Evolutionary conservation across 1,139 yeast genomes (phyloP).

Genomic region (Zygoascus meyerae): DNA sequence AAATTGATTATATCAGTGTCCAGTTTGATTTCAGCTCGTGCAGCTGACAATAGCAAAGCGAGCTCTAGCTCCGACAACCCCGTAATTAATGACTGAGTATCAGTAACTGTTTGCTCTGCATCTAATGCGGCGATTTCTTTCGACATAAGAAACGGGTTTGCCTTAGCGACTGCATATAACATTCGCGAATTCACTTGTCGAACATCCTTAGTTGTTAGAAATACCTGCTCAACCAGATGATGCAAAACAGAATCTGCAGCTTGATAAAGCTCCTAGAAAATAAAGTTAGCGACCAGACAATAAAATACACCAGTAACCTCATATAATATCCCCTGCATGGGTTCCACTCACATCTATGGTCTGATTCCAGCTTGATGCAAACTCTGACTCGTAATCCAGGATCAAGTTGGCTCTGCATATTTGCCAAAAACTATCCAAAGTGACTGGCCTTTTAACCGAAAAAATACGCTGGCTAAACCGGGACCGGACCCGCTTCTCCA

Average conservation of each 20-base stretch:
- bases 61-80: slow-evolving; percentile 66
- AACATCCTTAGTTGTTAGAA: slow-evolving; percentile 54
- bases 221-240: slow-evolving; percentile 42
- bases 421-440: slow-evolving; percentile 33
- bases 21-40: slow-evolving; percentile 59
- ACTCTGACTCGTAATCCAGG: slow-evolving; percentile 22
- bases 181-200: slow-evolving; percentile 50
- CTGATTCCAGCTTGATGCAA: slow-evolving; percentile 44
- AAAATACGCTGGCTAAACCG: slow-evolving; percentile 80
- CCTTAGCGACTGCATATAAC: slow-evolving; percentile 42
- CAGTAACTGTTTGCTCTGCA: slow-evolving; percentile 28
- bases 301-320: no score
- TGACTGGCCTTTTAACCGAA: slow-evolving; percentile 47
- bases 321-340: background rate
- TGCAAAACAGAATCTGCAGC: slow-evolving; percentile 32
- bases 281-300: slow-evolving; percentile 8
- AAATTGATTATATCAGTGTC: slow-evolving; percentile 54
- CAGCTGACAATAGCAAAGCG: slow-evolving; percentile 63
- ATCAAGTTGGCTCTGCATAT: slow-evolving; percentile 29
- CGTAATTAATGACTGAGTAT: slow-evolving; percentile 32
- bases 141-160: slow-evolving; percentile 33
- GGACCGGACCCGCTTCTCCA: slow-evolving; percentile 88
- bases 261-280: slow-evolving; percentile 23
- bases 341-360: slow-evolving; percentile 32
- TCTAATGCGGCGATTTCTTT: slow-evolving; percentile 28